Percentiles rank a stretch among this genome's conserved stretches.
phyloP scores from a whole-genome alignment of 139 green algal genomes.

The Closterium sp. region DNA sequence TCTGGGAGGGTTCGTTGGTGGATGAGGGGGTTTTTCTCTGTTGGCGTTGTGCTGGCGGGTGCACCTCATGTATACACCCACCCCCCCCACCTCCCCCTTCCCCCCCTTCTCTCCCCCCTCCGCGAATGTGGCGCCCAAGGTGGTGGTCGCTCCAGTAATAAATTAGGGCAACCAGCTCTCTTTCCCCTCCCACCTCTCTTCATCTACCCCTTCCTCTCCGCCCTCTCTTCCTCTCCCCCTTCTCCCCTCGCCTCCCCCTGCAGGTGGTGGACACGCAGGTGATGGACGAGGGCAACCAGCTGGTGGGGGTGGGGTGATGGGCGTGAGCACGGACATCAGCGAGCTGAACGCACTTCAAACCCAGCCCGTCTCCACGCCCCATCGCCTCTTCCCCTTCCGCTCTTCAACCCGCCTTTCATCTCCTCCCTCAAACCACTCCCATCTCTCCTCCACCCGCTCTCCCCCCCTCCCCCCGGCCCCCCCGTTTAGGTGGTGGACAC shows the following conservation, averaged over 20 bases:
- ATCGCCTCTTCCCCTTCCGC: no score
- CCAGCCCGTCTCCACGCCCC: no score
- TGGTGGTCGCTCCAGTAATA: no score
- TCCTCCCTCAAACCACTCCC: background rate
- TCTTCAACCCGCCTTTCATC: background rate
- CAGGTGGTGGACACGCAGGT: background rate
- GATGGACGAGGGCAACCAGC: background rate
- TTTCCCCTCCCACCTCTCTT: background rate
- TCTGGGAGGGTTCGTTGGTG: no score
- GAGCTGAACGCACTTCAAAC: background rate
- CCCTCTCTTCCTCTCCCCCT: background rate
- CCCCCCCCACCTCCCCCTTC: background rate
- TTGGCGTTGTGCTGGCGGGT: no score
- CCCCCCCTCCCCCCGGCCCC: background rate
- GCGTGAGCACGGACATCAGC: conserved; percentile 25
- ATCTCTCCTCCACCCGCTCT: background rate
- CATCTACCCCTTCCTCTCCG: background rate
- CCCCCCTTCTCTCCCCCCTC: background rate
- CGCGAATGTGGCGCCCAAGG: no score
- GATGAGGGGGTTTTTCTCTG: no score
- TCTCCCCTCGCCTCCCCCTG: background rate
- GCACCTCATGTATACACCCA: no score
- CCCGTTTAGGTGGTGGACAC: conserved; percentile 15
- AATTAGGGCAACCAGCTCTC: no score
- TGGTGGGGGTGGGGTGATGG: conserved; percentile 35